Conservation (phyloP, 352 stramenopile species). For the Pythium biforme region DNA sequence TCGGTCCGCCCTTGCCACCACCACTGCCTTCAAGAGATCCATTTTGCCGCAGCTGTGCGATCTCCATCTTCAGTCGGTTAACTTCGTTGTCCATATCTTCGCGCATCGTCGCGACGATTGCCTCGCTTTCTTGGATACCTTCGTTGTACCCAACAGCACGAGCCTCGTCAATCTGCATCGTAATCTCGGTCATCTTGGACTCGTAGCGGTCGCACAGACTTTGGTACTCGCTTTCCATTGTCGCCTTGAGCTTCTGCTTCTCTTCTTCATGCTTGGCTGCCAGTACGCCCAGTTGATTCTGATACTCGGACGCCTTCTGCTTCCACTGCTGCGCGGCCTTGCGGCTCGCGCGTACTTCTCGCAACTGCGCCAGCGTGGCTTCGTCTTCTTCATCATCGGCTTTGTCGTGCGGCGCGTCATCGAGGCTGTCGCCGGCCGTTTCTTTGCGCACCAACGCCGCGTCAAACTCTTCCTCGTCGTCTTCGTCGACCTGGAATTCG, state of each 20-base stretch:
- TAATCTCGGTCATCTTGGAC: conserved; percentile 63
- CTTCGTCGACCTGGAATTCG: conserved; percentile 39
- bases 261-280: conserved; percentile 49
- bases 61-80: conserved; percentile 24
- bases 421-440: conserved; percentile 16
- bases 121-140: conserved; percentile 73
- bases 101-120: conserved; percentile 59
- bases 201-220: conserved; percentile 71
- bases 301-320: conserved; percentile 64
- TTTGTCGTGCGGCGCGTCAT: conserved; percentile 29
- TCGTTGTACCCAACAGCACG: conserved; percentile 66
- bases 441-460: conserved; percentile 20
- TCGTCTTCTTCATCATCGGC: conserved; percentile 36
- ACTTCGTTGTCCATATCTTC: conserved; percentile 45
- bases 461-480: conserved; percentile 37
- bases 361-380: conserved; percentile 38
- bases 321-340: conserved; percentile 61
- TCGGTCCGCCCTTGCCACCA: background rate
- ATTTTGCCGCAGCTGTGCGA: conserved; percentile 26
- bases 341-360: conserved; percentile 37
- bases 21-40: background rate
- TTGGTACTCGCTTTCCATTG: conserved; percentile 63
- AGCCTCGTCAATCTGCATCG: conserved; percentile 78
- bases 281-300: conserved; percentile 47
- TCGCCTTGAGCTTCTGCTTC: conserved; percentile 38